These are phyloP conservation scores for Sarocladium brachiariae DNA, from an alignment of 2,329 filamentous ascomycete genomes.

Conservation along the genomic window DNA sequence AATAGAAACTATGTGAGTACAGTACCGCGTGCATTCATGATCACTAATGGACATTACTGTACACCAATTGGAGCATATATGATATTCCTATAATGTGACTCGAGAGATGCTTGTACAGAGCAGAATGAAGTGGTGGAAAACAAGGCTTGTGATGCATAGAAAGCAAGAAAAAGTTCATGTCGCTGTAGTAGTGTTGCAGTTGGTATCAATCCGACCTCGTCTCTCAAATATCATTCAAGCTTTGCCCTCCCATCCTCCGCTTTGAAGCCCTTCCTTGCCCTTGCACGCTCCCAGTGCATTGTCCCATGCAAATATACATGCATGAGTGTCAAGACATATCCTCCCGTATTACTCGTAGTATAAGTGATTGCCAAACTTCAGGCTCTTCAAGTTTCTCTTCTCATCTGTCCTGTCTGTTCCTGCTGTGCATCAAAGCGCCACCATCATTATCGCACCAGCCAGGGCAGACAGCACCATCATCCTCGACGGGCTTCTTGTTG, in stretches of 20 bases:
- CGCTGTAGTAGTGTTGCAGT: constrained; percentile 1
- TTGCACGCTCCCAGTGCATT: background rate
- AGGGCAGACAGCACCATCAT: background rate
- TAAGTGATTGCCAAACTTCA: background rate
- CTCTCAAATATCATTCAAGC: background rate
- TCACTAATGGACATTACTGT: no score
- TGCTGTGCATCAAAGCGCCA: background rate
- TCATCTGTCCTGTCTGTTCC: no score
- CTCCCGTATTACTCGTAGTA: background rate
- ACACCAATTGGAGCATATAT: background rate
- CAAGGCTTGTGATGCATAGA: background rate
- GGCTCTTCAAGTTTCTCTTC: background rate
- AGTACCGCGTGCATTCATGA: no score
- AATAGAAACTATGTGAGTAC: no score
- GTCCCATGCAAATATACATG: background rate
- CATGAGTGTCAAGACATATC: background rate
- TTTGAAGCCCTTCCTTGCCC: background rate
- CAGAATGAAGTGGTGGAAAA: background rate
- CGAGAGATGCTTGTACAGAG: background rate
- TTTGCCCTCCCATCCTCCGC: no score
- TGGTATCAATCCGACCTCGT: background rate
- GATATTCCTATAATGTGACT: background rate
- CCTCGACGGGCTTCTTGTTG: background rate
- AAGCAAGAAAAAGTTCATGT: background rate
- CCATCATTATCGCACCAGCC: background rate